These are phyloP conservation scores for Selaginella moellendorffii DNA, from an alignment of 75 land plant species.

Conservation along the genomic window DNA sequence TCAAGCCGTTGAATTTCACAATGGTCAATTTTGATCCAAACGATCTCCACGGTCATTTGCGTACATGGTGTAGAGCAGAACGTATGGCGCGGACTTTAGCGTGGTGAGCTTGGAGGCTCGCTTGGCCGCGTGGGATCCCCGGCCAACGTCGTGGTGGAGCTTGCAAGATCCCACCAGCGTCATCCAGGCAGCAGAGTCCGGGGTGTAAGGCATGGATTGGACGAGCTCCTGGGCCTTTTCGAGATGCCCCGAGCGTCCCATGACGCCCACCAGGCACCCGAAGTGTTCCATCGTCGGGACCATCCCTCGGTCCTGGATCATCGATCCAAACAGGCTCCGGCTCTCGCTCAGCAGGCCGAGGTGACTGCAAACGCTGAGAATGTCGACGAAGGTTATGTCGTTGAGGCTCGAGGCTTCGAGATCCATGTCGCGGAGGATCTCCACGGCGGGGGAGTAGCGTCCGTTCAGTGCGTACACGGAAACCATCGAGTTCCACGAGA, in stretches of 20 bases:
- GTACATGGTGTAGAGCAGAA: not conserved
- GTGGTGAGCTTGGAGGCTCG: not conserved
- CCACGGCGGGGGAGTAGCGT: slow-evolving; percentile 19
- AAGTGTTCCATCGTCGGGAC: slow-evolving; percentile 18
- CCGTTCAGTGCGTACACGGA: slow-evolving; percentile 42
- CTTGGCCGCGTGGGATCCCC: not conserved
- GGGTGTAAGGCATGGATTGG: slow-evolving; percentile 8
- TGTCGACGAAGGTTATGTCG: slow-evolving; percentile 29
- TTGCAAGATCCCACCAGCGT: slow-evolving; percentile 30
- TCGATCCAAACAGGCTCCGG: slow-evolving; percentile 9
- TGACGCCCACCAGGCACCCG: slow-evolving; percentile 15
- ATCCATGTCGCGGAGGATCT: slow-evolving; percentile 36
- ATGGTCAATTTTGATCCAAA: not conserved
- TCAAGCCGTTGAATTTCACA: too few species aligned
- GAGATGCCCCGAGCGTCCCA: slow-evolving; percentile 14
- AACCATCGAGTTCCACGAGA: slow-evolving; percentile 46
- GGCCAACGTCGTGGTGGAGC: slow-evolving; percentile 25
- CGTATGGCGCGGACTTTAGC: not conserved
- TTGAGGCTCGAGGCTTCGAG: slow-evolving; percentile 26
- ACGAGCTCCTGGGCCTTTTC: slow-evolving; percentile 11
- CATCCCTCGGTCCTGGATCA: slow-evolving; percentile 12
- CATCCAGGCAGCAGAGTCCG: slow-evolving; percentile 6
- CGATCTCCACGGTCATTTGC: not conserved
- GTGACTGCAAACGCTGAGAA: slow-evolving; percentile 7
- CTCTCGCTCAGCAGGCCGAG: not conserved